Conservation (phyloP, 2,329 filamentous ascomycete genomes). For the Aspergillus transmontanensis region DNA sequence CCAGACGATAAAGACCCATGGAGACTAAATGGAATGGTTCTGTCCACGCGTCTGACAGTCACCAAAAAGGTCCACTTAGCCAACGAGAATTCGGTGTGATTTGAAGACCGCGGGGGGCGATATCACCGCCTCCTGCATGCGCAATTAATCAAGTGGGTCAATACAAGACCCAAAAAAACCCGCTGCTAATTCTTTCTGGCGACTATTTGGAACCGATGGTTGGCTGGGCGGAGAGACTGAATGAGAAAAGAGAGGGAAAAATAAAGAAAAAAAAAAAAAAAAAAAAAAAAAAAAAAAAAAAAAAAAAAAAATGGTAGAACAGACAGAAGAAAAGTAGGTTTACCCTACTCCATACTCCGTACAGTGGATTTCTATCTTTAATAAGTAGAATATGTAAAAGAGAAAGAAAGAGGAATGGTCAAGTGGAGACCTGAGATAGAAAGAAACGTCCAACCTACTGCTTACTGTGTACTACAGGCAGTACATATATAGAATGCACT, state of each 20-base stretch:
- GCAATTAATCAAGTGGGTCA: not conserved
- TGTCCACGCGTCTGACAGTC: not conserved
- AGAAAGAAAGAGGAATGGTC: not conserved
- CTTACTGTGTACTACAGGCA: not conserved
- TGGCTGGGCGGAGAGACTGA: not conserved
- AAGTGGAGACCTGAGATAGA: not conserved
- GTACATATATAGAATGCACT: not conserved
- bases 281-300: not conserved
- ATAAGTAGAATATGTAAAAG: not conserved
- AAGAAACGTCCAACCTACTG: not conserved
- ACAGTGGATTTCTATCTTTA: not conserved
- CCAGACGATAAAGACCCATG: too few relatives aligned
- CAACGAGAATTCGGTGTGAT: not conserved
- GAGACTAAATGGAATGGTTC: not conserved
- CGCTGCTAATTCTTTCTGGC: not conserved
- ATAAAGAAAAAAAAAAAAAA: not conserved
- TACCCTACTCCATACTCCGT: too few relatives aligned
- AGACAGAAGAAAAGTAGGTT: not conserved
- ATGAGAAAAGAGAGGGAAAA: too few relatives aligned
- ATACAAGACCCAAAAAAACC: not conserved
- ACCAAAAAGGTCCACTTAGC: not conserved
- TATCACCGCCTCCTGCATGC: not conserved
- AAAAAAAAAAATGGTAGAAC: too few relatives aligned
- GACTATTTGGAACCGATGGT: not conserved
- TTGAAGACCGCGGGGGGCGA: not conserved